phyloP scores from a whole-genome alignment of 73 alveolate genomes.

The Breviolum minutum region DNA sequence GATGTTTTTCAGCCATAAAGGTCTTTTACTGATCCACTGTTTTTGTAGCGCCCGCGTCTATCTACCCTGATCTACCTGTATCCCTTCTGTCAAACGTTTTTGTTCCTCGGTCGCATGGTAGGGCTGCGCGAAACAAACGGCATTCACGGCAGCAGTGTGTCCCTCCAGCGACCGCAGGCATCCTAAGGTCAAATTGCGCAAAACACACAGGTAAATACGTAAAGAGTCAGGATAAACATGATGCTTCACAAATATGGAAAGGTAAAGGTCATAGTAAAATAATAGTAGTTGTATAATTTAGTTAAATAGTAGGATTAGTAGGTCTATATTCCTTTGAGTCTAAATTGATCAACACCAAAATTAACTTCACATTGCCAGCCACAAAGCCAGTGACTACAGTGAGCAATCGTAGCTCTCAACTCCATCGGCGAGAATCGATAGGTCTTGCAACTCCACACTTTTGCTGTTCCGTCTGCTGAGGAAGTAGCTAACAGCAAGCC shows the following conservation, averaged over 20 bases:
- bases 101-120: neutral
- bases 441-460: constrained; percentile 45
- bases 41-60: neutral
- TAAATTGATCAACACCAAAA: too few relatives aligned
- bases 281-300: too few relatives aligned
- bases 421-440: neutral
- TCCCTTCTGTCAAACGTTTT: too few relatives aligned
- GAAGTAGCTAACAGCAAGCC: constrained; percentile 60
- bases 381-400: neutral
- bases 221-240: too few relatives aligned
- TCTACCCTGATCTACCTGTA: too few relatives aligned
- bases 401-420: neutral
- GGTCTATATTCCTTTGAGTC: too few relatives aligned
- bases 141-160: constrained; percentile 28
- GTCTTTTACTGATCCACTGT: neutral
- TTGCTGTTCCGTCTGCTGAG: constrained; percentile 65
- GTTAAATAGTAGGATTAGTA: too few relatives aligned
- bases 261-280: too few relatives aligned
- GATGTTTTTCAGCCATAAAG: too few relatives aligned
- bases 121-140: constrained; percentile 48
- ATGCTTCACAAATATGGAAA: too few relatives aligned
- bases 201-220: too few relatives aligned
- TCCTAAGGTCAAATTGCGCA: neutral
- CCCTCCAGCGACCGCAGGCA: constrained; percentile 63
- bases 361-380: neutral